Conservation (phyloP, 805 yeast species). For the Millerozyma miso region DNA sequence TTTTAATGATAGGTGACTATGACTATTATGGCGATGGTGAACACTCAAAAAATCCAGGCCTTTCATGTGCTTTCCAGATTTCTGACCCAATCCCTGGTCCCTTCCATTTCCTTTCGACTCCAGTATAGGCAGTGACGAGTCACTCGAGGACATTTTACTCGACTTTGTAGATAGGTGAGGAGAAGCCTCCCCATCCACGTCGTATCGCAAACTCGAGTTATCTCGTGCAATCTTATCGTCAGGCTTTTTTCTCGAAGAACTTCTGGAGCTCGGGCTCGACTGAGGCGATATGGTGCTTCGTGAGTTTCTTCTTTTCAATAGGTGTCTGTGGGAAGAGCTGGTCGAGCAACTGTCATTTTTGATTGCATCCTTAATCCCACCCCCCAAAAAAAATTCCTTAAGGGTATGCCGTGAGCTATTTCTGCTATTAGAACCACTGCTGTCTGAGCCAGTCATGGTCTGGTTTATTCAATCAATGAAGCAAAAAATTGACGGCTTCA, state of each 20-base stretch:
- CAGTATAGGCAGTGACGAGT: neutral
- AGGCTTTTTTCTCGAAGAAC: slow-evolving; percentile 9
- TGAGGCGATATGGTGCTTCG: slow-evolving; percentile 22
- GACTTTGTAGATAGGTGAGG: neutral
- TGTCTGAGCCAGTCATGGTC: neutral
- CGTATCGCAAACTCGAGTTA: neutral
- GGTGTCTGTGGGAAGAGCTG: slow-evolving; percentile 20
- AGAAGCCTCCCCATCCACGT: neutral
- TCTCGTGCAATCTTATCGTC: slow-evolving; percentile 2
- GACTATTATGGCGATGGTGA: slow-evolving; percentile 9
- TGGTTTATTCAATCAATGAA: neutral
- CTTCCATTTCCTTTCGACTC: neutral
- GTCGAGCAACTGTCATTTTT: slow-evolving; percentile 3
- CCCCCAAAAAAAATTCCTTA: neutral
- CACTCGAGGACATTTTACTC: neutral
- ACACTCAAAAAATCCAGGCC: neutral
- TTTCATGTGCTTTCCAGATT: neutral
- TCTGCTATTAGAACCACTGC: neutral
- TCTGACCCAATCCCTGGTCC: neutral
- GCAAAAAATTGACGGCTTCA: neutral
- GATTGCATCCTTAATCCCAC: neutral
- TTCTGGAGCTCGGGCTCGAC: slow-evolving; percentile 18
- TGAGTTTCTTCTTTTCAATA: slow-evolving; percentile 20
- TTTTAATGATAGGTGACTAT: slow-evolving; percentile 34
- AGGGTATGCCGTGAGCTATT: slow-evolving; percentile 3